Evolutionary conservation across 2,329 filamentous ascomycete species (phyloP).

Genomic region (Sclerotinia subarctica): DNA sequence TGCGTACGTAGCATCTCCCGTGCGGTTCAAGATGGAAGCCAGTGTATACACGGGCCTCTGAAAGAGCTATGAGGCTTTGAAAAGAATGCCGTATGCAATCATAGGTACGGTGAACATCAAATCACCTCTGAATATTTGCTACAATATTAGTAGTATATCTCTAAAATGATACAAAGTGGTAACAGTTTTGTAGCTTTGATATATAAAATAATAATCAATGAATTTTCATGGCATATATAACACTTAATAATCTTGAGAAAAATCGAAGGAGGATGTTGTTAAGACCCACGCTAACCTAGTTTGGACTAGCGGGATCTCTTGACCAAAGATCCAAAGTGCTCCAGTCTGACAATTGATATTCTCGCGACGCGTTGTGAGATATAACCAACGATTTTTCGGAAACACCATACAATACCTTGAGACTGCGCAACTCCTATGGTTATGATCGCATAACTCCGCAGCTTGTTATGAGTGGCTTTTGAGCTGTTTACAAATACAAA

Average conservation of each 20-base stretch:
- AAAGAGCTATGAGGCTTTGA: too few species aligned
- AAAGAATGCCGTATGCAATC: too few species aligned
- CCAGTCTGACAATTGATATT: slow-evolving; percentile 2
- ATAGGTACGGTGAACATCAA: too few species aligned
- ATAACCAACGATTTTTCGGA: neutral
- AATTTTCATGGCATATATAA: neutral
- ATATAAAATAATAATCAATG: neutral
- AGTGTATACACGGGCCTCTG: too few species aligned
- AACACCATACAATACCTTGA: neutral
- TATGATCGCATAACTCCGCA: slow-evolving; percentile 6
- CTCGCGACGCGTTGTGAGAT: slow-evolving; percentile 13
- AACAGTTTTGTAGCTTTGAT: neutral
- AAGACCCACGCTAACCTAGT: neutral
- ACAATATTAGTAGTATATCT: neutral
- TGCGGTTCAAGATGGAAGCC: too few species aligned
- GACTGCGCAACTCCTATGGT: slow-evolving; percentile 3
- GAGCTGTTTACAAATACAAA: slow-evolving; percentile 2
- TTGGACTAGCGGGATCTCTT: neutral
- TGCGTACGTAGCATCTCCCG: neutral
- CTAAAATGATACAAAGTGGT: neutral
- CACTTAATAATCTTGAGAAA: neutral
- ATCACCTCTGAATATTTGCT: neutral
- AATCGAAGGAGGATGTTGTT: neutral
- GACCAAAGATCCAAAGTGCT: neutral
- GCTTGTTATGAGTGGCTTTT: neutral